Percentiles rank a stretch among this genome's conserved stretches.
Evolutionary conservation across 2,329 filamentous ascomycete species (phyloP).

Genomic region (Cercospora sp.): DNA sequence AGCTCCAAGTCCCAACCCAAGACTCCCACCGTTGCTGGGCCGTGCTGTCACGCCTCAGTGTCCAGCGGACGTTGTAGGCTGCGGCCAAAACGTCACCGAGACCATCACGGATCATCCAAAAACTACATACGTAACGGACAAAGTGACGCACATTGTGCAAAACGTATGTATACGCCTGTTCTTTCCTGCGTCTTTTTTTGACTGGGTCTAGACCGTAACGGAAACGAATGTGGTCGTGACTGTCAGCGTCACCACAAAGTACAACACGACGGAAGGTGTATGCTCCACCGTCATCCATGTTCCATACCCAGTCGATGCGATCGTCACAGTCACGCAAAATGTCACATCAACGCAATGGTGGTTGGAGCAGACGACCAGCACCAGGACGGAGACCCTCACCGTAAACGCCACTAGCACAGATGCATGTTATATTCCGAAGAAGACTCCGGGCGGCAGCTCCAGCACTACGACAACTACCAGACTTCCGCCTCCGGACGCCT

Average conservation of each 20-base stretch:
- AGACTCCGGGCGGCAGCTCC: background rate
- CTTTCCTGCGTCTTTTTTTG: no score
- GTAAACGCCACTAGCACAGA: background rate
- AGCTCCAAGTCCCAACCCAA: background rate
- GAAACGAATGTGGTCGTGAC: background rate
- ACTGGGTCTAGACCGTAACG: background rate
- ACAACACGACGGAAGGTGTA: background rate
- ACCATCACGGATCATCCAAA: background rate
- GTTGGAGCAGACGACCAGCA: background rate
- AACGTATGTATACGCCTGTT: no score
- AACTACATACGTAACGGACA: background rate
- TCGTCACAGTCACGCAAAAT: background rate
- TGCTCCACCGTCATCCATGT: background rate
- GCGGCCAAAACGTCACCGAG: background rate
- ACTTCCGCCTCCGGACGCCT: background rate
- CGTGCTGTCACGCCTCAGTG: background rate
- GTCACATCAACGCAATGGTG: conserved; percentile 5
- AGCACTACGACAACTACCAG: background rate
- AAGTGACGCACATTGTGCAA: background rate
- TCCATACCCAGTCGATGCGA: background rate
- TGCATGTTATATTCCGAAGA: background rate
- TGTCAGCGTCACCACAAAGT: background rate
- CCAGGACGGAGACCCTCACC: background rate
- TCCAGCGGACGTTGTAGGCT: background rate
- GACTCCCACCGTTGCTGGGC: background rate